Percentiles rank a stretch among this genome's conserved stretches.
Conservation (phyloP, 2,329 filamentous ascomycete genomes). For the Cordyceps fumosorosea region DNA sequence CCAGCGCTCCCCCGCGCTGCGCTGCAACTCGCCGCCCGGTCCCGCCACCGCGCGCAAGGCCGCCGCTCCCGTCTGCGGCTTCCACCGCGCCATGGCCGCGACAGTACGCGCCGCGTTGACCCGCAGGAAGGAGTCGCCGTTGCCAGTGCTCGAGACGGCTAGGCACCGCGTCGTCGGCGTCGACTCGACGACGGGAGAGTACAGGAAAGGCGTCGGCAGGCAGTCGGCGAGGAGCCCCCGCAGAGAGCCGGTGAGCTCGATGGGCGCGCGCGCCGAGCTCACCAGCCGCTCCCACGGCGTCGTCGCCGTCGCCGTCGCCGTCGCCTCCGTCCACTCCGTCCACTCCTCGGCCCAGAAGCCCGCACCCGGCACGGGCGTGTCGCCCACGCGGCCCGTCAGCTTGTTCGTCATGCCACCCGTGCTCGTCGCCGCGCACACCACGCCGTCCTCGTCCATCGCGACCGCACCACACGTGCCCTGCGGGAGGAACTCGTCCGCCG, state of each 20-base stretch:
- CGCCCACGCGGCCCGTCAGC: slow-evolving; percentile 74
- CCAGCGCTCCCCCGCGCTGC: slow-evolving; percentile 69
- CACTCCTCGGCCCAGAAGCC: slow-evolving; percentile 91
- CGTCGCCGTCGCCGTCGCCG: slow-evolving; percentile 19
- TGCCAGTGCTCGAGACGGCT: slow-evolving; percentile 73
- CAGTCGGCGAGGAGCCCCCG: slow-evolving; percentile 51
- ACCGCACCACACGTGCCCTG: slow-evolving; percentile 84
- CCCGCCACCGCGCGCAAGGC: slow-evolving; percentile 64
- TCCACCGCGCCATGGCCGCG: slow-evolving; percentile 65
- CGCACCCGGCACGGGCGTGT: slow-evolving; percentile 76
- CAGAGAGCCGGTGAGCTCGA: slow-evolving; percentile 30
- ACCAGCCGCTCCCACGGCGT: slow-evolving; percentile 15
- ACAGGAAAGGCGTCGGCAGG: slow-evolving; percentile 42
- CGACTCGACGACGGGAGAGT: slow-evolving; percentile 25
- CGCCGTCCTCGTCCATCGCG: slow-evolving; percentile 68
- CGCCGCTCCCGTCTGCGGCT: slow-evolving; percentile 39
- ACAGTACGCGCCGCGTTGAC: slow-evolving; percentile 64
- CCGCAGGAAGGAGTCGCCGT: slow-evolving; percentile 81
- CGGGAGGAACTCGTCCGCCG: slow-evolving; percentile 60
- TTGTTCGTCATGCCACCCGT: slow-evolving; percentile 86
- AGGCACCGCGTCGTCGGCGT: slow-evolving; percentile 37
- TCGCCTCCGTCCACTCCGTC: slow-evolving; percentile 47
- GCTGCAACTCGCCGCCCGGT: slow-evolving; percentile 64
- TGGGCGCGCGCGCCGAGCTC: slow-evolving; percentile 18
- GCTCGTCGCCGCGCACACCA: slow-evolving; percentile 61